These are phyloP conservation scores for Ceratocystis variospora DNA, from an alignment of 2,329 filamentous ascomycete genomes.

Conservation along the genomic window DNA sequence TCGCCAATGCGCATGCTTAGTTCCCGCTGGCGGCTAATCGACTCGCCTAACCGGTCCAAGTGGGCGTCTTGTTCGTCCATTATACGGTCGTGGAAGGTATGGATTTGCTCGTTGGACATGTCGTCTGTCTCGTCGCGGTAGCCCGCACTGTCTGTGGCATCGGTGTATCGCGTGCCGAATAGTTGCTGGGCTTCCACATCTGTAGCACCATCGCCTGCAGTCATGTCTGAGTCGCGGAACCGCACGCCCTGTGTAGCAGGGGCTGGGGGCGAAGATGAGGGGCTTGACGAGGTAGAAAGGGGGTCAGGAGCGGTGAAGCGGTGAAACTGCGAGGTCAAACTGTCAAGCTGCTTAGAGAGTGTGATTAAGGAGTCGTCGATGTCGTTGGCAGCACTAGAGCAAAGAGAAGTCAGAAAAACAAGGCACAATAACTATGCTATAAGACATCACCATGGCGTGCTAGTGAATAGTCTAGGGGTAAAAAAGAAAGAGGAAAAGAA, in stretches of 20 bases:
- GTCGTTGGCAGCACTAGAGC: conserved; percentile 31
- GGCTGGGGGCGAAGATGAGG: conserved; percentile 36
- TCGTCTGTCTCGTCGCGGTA: conserved; percentile 45
- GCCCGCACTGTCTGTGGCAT: conserved; percentile 43
- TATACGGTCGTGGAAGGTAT: conserved; percentile 67
- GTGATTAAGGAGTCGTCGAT: conserved; percentile 51
- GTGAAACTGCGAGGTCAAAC: conserved; percentile 69
- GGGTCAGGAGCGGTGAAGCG: conserved; percentile 47
- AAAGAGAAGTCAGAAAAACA: background rate
- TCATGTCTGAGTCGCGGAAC: conserved; percentile 54
- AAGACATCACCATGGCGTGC: too few relatives aligned
- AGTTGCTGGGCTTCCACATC: conserved; percentile 33
- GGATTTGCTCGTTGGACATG: conserved; percentile 72
- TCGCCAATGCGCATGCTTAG: conserved; percentile 92
- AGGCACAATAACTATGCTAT: too few relatives aligned
- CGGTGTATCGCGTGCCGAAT: conserved; percentile 46
- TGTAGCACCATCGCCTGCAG: conserved; percentile 23
- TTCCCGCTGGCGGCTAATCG: conserved; percentile 78
- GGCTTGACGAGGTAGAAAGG: conserved; percentile 24
- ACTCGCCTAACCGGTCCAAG: conserved; percentile 74
- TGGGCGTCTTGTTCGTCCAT: conserved; percentile 86
- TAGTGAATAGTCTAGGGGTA: background rate
- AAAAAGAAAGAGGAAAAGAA: background rate
- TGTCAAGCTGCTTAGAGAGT: conserved; percentile 60
- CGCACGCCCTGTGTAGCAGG: conserved; percentile 57